A percentile compares a stretch with the other conserved stretches of the same genome.
Evolutionary conservation across 2,329 filamentous ascomycete genomes (phyloP).

Genomic region (Conoideocrella luteorostrata): DNA sequence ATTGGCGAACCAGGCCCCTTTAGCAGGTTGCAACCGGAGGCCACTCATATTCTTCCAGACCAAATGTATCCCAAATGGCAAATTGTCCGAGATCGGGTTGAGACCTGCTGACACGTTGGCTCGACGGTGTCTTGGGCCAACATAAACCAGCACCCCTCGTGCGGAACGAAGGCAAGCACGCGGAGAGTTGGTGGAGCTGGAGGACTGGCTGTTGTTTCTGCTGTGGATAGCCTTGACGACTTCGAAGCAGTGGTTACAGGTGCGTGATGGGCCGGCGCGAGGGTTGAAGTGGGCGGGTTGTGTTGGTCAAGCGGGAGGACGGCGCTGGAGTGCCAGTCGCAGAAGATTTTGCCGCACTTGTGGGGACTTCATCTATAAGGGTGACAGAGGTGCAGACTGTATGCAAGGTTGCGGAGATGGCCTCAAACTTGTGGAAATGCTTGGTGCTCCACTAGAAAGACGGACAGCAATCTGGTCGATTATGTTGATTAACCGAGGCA

Average conservation of each 20-base stretch:
- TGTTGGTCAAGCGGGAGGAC: slow-evolving; percentile 69
- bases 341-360: slow-evolving; percentile 76
- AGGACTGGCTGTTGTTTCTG: slow-evolving; percentile 55
- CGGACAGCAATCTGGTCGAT: too few relatives aligned
- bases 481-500: too few relatives aligned
- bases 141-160: too few relatives aligned
- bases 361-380: too few relatives aligned
- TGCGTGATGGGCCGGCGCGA: slow-evolving; percentile 54
- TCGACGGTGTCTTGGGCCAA: too few relatives aligned
- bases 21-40: neutral
- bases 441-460: too few relatives aligned
- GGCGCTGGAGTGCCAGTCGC: slow-evolving; percentile 61
- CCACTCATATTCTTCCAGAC: neutral
- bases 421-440: too few relatives aligned
- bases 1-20: neutral
- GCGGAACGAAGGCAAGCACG: too few relatives aligned
- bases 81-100: too few relatives aligned
- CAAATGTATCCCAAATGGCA: neutral
- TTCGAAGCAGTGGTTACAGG: slow-evolving; percentile 65
- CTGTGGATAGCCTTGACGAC: slow-evolving; percentile 64
- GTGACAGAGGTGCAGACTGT: too few relatives aligned
- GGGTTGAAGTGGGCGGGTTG: slow-evolving; percentile 73
- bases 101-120: too few relatives aligned
- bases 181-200: slow-evolving; percentile 40
- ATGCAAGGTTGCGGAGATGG: too few relatives aligned